These are phyloP conservation scores for Musa beccarii DNA, from an alignment of 176 grass and related monocot species.

Conservation along the genomic window DNA sequence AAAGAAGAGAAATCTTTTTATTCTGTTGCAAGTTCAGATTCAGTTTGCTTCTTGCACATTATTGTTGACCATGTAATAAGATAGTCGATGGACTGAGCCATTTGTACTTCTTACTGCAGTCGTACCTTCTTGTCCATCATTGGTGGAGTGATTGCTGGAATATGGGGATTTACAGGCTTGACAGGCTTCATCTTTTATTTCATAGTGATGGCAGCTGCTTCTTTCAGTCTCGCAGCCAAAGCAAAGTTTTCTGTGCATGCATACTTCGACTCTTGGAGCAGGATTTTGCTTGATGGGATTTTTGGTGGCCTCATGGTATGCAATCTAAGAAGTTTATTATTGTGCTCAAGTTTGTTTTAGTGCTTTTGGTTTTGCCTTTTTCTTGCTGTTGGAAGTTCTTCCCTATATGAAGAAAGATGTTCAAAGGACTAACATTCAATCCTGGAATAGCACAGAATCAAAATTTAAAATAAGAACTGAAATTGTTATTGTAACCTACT, in stretches of 20 bases:
- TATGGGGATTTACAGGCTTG: constrained; percentile 83
- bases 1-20: too few species aligned
- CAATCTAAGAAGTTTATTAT: not conserved
- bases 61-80: constrained; percentile 8
- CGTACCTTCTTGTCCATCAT: constrained; percentile 90
- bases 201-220: constrained; percentile 59
- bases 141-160: constrained; percentile 81
- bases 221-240: constrained; percentile 54
- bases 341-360: not conserved
- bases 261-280: constrained; percentile 84
- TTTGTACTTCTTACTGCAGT: constrained; percentile 32
- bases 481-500: not conserved
- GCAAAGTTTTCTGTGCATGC: constrained; percentile 67
- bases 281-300: constrained; percentile 74
- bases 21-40: not conserved
- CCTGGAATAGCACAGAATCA: not conserved
- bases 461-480: not conserved
- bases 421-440: too few species aligned
- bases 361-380: constrained; percentile 1
- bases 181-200: constrained; percentile 84
- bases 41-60: constrained; percentile 5
- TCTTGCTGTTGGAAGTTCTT: not conserved
- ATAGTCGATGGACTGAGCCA: not conserved
- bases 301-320: constrained; percentile 90
- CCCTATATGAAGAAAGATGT: not conserved